A percentile compares a stretch with the other conserved stretches of the same genome.
Conservation (phyloP, 257 asterid species). For the Ilex asprella region DNA sequence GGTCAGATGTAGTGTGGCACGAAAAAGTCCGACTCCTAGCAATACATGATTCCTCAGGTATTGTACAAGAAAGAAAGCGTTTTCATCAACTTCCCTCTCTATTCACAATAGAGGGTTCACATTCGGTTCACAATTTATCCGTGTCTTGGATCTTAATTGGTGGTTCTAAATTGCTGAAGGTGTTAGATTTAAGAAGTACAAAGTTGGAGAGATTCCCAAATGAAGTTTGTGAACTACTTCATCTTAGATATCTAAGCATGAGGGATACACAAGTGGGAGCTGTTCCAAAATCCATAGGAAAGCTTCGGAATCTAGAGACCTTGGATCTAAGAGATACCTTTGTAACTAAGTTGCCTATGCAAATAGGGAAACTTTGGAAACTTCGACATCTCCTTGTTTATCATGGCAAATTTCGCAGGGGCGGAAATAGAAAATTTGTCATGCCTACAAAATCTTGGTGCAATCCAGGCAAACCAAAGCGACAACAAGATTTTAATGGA, state of each 20-base stretch:
- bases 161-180: slow-evolving; percentile 10
- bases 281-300: slow-evolving; percentile 16
- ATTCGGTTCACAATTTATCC: no score
- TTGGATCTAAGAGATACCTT: slow-evolving; percentile 17
- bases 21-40: no score
- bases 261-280: slow-evolving; percentile 9
- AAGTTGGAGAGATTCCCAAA: slow-evolving; percentile 7
- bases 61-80: no score
- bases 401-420: no score
- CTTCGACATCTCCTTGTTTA: slow-evolving; percentile 13
- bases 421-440: slow-evolving; percentile 9
- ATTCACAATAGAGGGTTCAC: no score
- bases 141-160: no score
- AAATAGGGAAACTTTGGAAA: slow-evolving; percentile 13
- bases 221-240: slow-evolving; percentile 13
- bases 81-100: no score
- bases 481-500: background rate
- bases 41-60: no score
- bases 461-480: slow-evolving; percentile 2
- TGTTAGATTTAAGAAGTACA: slow-evolving; percentile 14
- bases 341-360: slow-evolving; percentile 13
- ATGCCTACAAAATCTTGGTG: background rate
- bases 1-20: no score
- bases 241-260: slow-evolving; percentile 19
- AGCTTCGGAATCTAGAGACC: slow-evolving; percentile 16